phyloP scores from a whole-genome alignment of 2,329 filamentous ascomycete genomes.

The Fonsecaea monophora region DNA sequence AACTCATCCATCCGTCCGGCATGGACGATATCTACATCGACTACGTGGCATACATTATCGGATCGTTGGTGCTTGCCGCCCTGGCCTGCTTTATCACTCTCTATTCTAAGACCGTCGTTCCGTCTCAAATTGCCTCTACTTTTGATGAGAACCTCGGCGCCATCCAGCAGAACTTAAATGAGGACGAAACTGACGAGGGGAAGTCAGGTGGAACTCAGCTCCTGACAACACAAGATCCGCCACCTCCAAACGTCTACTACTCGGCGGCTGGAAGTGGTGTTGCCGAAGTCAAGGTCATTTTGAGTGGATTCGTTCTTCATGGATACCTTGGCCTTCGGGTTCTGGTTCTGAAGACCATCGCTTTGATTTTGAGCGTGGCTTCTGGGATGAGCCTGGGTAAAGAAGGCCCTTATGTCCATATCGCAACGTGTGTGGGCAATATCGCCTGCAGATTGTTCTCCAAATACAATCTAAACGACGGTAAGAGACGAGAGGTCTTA shows the following conservation, averaged over 20 bases:
- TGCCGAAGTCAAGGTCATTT: slow-evolving; percentile 94
- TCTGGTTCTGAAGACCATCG: slow-evolving; percentile 81
- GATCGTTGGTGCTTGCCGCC: slow-evolving; percentile 72
- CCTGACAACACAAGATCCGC: slow-evolving; percentile 45
- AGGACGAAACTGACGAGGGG: slow-evolving; percentile 54
- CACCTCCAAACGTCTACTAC: slow-evolving; percentile 72
- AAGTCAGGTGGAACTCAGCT: slow-evolving; percentile 48
- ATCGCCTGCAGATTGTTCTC: slow-evolving; percentile 91
- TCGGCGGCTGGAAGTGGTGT: slow-evolving; percentile 95
- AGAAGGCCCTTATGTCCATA: slow-evolving; percentile 96
- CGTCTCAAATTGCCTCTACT: slow-evolving; percentile 79
- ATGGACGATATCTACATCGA: slow-evolving; percentile 69
- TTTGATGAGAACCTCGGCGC: slow-evolving; percentile 92
- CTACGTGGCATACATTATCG: slow-evolving; percentile 75
- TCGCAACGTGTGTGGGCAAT: slow-evolving; percentile 92
- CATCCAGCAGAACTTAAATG: slow-evolving; percentile 42
- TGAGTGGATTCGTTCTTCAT: slow-evolving; percentile 97
- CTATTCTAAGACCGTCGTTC: slow-evolving; percentile 91
- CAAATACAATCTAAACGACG: slow-evolving; percentile 94
- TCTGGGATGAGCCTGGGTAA: slow-evolving; percentile 94
- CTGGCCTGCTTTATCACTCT: slow-evolving; percentile 80
- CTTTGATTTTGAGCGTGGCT: slow-evolving; percentile 84
- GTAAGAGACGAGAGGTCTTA: slow-evolving; percentile 89
- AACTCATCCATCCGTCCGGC: slow-evolving; percentile 63
- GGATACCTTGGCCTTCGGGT: slow-evolving; percentile 92